Evolutionary conservation across 768 basidiomycete genomes (phyloP).

Genomic region (Neoboletus subvelutipes): DNA sequence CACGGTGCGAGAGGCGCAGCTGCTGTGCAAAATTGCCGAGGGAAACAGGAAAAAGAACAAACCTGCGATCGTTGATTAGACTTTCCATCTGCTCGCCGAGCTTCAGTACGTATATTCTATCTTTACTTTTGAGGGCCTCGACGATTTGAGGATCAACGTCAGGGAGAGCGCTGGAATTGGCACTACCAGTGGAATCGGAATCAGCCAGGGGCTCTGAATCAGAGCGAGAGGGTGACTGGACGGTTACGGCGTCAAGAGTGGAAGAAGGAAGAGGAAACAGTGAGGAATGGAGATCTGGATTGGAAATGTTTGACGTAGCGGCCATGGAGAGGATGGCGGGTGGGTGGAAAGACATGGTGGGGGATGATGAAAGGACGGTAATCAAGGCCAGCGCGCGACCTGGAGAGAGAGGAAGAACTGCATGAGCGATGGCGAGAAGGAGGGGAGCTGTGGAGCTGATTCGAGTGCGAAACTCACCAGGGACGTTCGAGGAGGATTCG

Average conservation of each 20-base stretch:
- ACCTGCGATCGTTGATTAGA: conserved; percentile 76
- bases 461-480: not conserved
- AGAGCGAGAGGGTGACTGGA: conserved; percentile 20
- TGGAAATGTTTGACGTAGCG: conserved; percentile 10
- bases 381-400: conserved; percentile 11
- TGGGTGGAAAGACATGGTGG: conserved; percentile 16
- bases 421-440: not conserved
- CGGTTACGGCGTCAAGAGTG: conserved; percentile 8
- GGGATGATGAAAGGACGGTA: not conserved
- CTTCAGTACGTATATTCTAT: conserved; percentile 83
- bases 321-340: conserved; percentile 12
- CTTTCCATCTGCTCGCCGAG: conserved; percentile 85
- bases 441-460: conserved; percentile 12
- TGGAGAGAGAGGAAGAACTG: not conserved
- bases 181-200: conserved; percentile 26
- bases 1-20: conserved; percentile 7
- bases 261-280: conserved; percentile 14
- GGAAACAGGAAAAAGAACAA: conserved; percentile 27
- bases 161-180: conserved; percentile 21
- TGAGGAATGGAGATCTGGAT: conserved; percentile 14
- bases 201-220: conserved; percentile 31
- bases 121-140: conserved; percentile 85
- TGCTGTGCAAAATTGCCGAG: not conserved
- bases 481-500: conserved; percentile 3
- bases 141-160: conserved; percentile 80